A percentile compares a stretch with the other conserved stretches of the same genome.
Conservation (phyloP, 208 protist species). For the Novymonas esmeraldas region DNA sequence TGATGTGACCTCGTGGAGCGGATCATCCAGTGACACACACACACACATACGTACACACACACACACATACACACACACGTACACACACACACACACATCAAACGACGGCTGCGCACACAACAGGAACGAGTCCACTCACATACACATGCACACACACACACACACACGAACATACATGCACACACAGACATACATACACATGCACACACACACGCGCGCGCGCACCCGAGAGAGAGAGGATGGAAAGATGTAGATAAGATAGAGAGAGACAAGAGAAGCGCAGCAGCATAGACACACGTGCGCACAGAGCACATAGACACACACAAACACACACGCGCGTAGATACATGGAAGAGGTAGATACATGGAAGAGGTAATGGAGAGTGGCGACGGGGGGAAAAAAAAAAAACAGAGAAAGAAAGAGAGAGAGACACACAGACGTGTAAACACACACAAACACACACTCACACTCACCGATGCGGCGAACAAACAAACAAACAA, state of each 20-base stretch:
- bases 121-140: background rate
- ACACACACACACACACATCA: background rate
- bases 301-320: background rate
- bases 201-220: too few relatives aligned
- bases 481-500: background rate
- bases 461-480: background rate
- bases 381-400: too few relatives aligned
- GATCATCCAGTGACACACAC: background rate
- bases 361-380: background rate
- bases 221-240: too few relatives aligned
- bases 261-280: background rate
- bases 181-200: background rate
- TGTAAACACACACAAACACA: background rate
- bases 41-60: background rate
- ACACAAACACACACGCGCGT: background rate
- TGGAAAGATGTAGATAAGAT: background rate
- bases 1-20: background rate
- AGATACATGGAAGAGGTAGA: too few relatives aligned
- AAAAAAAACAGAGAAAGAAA: background rate
- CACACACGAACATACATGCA: background rate
- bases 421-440: background rate
- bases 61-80: background rate
- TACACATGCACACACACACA: background rate
- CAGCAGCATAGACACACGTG: background rate
- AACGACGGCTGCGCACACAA: background rate